Conservation (phyloP, 768 basidiomycete species). For the Boletales sp. region DNA sequence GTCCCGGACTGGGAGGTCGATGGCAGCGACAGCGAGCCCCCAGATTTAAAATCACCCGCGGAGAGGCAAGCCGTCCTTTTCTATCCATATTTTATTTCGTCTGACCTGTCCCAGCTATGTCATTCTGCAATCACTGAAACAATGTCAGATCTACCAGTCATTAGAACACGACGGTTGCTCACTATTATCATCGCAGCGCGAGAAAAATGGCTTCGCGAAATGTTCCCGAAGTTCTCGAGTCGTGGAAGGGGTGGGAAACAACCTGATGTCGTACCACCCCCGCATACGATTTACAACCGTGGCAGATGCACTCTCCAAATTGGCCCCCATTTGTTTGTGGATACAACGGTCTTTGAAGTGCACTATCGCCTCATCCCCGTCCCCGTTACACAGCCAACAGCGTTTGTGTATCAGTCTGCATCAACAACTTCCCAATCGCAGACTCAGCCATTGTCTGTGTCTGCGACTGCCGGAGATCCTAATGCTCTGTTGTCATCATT, state of each 20-base stretch:
- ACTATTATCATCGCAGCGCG: slow-evolving; percentile 46
- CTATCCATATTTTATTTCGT: neutral
- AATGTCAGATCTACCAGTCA: slow-evolving; percentile 44
- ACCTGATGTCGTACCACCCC: slow-evolving; percentile 52
- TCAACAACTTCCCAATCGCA: slow-evolving; percentile 27
- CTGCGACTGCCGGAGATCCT: slow-evolving; percentile 28
- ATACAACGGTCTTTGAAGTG: slow-evolving; percentile 71
- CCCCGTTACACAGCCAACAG: slow-evolving; percentile 18
- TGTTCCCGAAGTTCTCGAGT: slow-evolving; percentile 70
- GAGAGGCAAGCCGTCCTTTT: slow-evolving; percentile 47
- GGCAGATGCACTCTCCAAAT: slow-evolving; percentile 71
- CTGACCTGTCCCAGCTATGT: slow-evolving; percentile 44
- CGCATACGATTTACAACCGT: slow-evolving; percentile 61
- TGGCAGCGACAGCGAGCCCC: slow-evolving; percentile 38
- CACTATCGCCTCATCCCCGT: slow-evolving; percentile 51
- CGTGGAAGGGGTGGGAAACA: slow-evolving; percentile 58
- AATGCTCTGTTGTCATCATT: slow-evolving; percentile 46
- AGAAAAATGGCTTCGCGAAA: slow-evolving; percentile 61
- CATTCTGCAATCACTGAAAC: slow-evolving; percentile 62
- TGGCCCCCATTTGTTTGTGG: slow-evolving; percentile 69
- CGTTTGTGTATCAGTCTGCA: slow-evolving; percentile 26
- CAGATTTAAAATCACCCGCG: slow-evolving; percentile 43
- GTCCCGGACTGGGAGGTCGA: slow-evolving; percentile 60
- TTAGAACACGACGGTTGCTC: slow-evolving; percentile 12
- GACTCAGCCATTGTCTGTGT: slow-evolving; percentile 19